Conservation (phyloP, 1,139 yeast species). For the Debaryomyces sp. region DNA sequence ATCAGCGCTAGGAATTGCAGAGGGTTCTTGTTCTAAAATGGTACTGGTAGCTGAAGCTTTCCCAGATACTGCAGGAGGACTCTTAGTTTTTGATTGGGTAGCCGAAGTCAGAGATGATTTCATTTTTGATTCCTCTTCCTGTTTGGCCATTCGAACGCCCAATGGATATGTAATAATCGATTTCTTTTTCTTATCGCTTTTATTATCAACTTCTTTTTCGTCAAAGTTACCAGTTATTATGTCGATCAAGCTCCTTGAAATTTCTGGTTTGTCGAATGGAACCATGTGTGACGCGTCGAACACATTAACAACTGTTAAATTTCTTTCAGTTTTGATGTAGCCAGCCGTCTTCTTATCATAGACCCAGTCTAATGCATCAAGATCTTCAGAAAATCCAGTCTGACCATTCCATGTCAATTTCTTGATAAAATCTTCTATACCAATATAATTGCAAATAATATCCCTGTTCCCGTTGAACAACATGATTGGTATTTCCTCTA, state of each 20-base stretch:
- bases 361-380: conserved; percentile 49
- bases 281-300: conserved; percentile 92
- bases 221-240: conserved; percentile 41
- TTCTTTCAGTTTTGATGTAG: conserved; percentile 56
- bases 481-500: conserved; percentile 63
- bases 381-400: conserved; percentile 54
- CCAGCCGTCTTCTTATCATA: conserved; percentile 56
- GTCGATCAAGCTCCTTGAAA: conserved; percentile 71
- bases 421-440: conserved; percentile 68
- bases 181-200: conserved; percentile 18
- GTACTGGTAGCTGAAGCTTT: conserved; percentile 6
- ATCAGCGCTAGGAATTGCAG: conserved; percentile 9
- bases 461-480: conserved; percentile 90
- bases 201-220: conserved; percentile 16
- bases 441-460: conserved; percentile 81
- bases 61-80: neutral
- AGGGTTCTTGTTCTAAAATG: conserved; percentile 1
- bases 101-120: conserved; percentile 18
- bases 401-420: conserved; percentile 70
- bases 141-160: conserved; percentile 23
- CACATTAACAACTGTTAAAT: conserved; percentile 75
- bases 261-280: conserved; percentile 77
- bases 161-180: conserved; percentile 34
- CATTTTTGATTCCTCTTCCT: conserved; percentile 10
- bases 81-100: neutral